Conservation (phyloP, 2,329 filamentous ascomycete species). For the Aureobasidium sp. region DNA sequence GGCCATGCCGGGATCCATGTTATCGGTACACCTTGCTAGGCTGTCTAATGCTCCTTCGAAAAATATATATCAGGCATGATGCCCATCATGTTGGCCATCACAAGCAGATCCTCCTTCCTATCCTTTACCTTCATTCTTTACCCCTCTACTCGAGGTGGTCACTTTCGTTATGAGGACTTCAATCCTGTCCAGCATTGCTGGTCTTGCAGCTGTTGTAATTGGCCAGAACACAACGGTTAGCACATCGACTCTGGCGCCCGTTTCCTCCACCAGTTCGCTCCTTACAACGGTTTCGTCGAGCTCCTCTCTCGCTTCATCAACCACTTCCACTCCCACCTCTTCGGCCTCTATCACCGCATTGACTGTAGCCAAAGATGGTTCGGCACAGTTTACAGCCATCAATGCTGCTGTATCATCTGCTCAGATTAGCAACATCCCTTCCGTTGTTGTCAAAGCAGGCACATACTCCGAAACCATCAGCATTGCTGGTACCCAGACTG, state of each 20-base stretch:
- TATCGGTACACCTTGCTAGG: neutral
- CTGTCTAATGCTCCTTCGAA: neutral
- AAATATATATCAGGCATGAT: neutral
- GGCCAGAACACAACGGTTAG: conserved; percentile 31
- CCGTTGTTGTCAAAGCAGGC: conserved; percentile 39
- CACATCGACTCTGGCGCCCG: neutral
- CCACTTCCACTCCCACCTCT: conserved; percentile 12
- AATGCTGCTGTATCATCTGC: conserved; percentile 37
- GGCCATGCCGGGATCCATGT: neutral
- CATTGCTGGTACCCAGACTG: conserved; percentile 35
- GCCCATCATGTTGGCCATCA: neutral
- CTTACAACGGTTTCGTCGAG: neutral
- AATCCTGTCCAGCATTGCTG: conserved; percentile 40
- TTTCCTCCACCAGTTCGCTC: neutral
- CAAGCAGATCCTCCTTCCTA: neutral
- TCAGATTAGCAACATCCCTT: conserved; percentile 35
- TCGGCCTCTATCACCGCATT: conserved; percentile 27
- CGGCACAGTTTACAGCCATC: conserved; percentile 37
- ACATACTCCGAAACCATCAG: conserved; percentile 40
- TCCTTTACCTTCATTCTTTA: neutral
- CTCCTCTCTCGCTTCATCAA: conserved; percentile 3
- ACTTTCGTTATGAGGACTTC: conserved; percentile 27
- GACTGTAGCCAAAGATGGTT: conserved; percentile 40
- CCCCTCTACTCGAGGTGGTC: conserved; percentile 1
- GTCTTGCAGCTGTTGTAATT: conserved; percentile 28